Evolutionary conservation across 371 early-diverging fungal genomes (phyloP), one percentile per base, ranked within the genome.

Genomic region (Mortierella sp.): DNA sequence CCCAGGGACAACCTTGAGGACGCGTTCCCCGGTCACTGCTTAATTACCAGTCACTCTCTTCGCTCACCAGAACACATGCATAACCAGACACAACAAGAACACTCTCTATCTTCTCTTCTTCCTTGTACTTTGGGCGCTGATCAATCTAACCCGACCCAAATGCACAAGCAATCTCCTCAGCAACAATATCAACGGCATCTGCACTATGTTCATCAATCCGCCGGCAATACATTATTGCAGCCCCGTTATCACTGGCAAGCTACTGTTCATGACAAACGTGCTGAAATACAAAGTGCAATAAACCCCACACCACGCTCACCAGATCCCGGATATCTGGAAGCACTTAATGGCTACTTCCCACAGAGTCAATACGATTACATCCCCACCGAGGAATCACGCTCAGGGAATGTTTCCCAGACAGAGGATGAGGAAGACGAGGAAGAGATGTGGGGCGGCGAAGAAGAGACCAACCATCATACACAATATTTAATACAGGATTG

Each of bases 291-390:
- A 6, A 17, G 35, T 37, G 22, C 34, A 23, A 23, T 58, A 28
- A 37, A 54, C 53, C 43, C 22, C 29, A 54, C 19, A 13, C 59
- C 63, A n/a, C 62, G 35, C 29, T 60, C 76, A 3, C 68, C 71
- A 4, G 67, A 76, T 13, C 63, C 62, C 10, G 69, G 68, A 29
- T 68, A 72, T 40, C 28, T 72, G 45, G 69, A 77, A 17, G 57
- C 65, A 34, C 22, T 72, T 37, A 56, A 66, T 49, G 51, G 55
- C 22, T 77, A 72, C 59, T 77, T 68, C 45, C 22, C 22, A 10
- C 54, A 55, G 9, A 29, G 49, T 19, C 66, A 42, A 10, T 19
- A 45, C 28, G 54, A 59, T 22, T 58, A 47, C n/a, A 47, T 56
- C 40, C 37, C 17, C 10, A n/a, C 26, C 2, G n/a, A 31, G 22